Evolutionary conservation across 352 stramenopile genomes (phyloP), one percentile per base, ranked within the genome.

Genomic region (Blastocystis sp.): DNA sequence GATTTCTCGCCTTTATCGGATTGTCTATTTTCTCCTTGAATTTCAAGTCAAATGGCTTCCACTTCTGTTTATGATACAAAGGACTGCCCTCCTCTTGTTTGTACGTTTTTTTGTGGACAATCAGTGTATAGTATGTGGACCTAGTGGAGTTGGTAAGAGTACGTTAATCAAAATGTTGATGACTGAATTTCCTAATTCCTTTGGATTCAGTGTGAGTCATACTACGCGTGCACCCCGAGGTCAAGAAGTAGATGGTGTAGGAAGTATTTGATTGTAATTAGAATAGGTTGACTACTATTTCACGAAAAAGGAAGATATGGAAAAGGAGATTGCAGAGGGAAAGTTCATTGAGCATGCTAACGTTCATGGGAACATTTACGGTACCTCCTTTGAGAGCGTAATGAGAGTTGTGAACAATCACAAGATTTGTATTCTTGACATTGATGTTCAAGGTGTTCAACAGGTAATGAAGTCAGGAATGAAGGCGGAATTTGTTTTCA

Each of bases 341-440:
- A 93, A 96, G 88, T 99, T 99, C 90, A 89, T 99, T 54, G 96
- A 99, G 89, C 94, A 97, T 89, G 96, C 95, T 1, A 88, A 97
- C 78, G 96, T 99, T 42, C 95, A 98, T 90, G 94, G 94, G 80
- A 98, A 98, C 89, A 93, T 97, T 83, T 98, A 98, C 89, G 95
- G 95, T 88, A 98, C 95, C 0, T 92, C 89, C 42, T 89, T 90
- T 21, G 69, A 91, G 16, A 88, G 88, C 3, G 94, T 98, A 32
- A 89, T 95, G 89, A 91, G 92, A 81, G 95, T 99, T 51, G 92
- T 95, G 88, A 90, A 93, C 42, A 89, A 94, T 88, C 92, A 93
- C 59, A 97, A 98, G 91, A 95, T 99, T 86, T 98, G 96, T 90
- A 95, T 99, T 74, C 88, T 99, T 46, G 96, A 99, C 90, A 98